Conservation (phyloP, 208 protist genomes). For the Trypanosoma rangeli region DNA sequence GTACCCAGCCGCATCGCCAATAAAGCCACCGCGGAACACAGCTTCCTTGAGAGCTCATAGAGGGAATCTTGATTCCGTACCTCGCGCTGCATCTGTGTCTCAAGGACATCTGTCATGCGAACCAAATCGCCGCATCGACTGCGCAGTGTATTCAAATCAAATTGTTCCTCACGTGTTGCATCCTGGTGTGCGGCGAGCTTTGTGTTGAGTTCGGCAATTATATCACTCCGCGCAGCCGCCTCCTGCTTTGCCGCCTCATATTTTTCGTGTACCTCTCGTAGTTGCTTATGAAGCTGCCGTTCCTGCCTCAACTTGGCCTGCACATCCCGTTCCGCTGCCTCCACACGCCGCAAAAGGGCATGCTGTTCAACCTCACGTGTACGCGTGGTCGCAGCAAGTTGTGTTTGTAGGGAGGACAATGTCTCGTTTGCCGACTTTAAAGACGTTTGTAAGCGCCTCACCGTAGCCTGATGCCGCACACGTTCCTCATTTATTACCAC, state of each 20-base stretch:
- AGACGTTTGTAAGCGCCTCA: conserved; percentile 13
- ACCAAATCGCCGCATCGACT: conserved; percentile 24
- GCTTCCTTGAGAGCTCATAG: conserved; percentile 14
- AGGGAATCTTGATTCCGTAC: neutral
- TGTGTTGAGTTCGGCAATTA: conserved; percentile 4
- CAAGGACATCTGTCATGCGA: conserved; percentile 13
- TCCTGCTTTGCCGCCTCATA: conserved; percentile 1
- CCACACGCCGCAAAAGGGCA: conserved; percentile 10
- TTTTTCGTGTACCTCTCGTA: conserved; percentile 14
- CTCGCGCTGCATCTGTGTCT: conserved; percentile 13
- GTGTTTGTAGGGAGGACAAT: neutral
- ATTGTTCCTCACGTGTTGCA: conserved; percentile 11
- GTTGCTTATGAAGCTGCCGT: conserved; percentile 3
- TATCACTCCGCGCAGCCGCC: neutral
- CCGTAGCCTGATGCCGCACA: conserved; percentile 11
- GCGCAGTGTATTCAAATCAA: conserved; percentile 22
- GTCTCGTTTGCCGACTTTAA: conserved; percentile 12
- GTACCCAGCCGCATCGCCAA: conserved; percentile 5
- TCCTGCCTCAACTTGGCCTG: conserved; percentile 2
- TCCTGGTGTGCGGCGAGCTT: neutral
- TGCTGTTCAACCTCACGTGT: conserved; percentile 18
- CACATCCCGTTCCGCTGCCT: conserved; percentile 16
- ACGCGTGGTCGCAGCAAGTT: conserved; percentile 5
- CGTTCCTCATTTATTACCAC: neutral
- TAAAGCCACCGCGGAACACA: neutral